Conservation (phyloP, 106 monocot species). For the Acorus gramineus region DNA sequence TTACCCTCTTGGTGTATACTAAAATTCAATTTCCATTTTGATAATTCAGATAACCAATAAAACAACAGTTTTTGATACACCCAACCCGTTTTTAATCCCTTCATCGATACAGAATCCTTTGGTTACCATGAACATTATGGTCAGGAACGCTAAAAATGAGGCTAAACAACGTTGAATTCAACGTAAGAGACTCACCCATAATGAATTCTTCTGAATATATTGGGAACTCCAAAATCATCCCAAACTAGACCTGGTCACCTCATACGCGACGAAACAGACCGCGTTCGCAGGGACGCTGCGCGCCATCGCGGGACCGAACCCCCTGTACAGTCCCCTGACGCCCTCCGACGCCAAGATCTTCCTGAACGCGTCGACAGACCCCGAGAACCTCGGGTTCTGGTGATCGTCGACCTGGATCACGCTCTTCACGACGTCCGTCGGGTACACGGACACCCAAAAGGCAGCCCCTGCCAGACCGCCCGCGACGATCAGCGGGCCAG, state of each 20-base stretch:
- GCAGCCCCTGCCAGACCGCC: slow-evolving; percentile 78
- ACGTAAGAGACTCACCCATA: too few species aligned
- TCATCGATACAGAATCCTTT: too few species aligned
- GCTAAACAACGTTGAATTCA: too few species aligned
- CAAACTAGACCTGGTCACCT: slow-evolving; percentile 59
- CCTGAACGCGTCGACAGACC: slow-evolving; percentile 58
- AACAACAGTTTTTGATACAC: too few species aligned
- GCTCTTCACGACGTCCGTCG: slow-evolving; percentile 88
- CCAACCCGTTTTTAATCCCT: too few species aligned
- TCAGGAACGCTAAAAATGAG: too few species aligned
- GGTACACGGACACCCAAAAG: slow-evolving; percentile 71
- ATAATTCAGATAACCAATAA: too few species aligned
- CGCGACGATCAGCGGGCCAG: slow-evolving; percentile 61
- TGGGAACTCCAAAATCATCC: slow-evolving; percentile 19
- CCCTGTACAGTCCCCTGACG: slow-evolving; percentile 80
- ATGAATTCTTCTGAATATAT: too few species aligned
- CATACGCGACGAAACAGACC: slow-evolving; percentile 88
- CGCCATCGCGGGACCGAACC: slow-evolving; percentile 88
- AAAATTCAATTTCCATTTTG: too few species aligned
- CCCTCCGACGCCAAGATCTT: slow-evolving; percentile 80
- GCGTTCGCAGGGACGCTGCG: slow-evolving; percentile 89
- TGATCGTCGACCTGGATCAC: slow-evolving; percentile 82
- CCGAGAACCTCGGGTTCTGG: slow-evolving; percentile 65
- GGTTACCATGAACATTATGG: too few species aligned
- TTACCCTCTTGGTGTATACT: too few species aligned